A percentile compares a stretch with the other conserved stretches of the same genome.
Conservation (phyloP, 1,284 basidiomycete genomes). For the Peniophora sp. region DNA sequence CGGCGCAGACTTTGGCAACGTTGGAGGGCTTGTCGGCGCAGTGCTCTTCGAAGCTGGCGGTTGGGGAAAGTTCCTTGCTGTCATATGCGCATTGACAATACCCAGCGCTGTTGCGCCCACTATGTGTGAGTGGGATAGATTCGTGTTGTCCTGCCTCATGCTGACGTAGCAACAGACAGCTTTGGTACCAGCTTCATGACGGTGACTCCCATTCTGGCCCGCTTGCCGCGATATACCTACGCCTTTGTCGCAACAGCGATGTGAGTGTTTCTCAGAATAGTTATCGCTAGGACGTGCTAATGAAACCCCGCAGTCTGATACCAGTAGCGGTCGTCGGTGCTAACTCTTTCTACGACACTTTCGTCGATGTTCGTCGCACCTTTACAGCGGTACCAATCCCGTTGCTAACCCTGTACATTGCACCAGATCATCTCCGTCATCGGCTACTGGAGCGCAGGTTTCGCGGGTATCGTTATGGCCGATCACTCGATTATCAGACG, state of each 20-base stretch:
- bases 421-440: constrained; percentile 29
- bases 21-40: constrained; percentile 50
- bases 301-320: constrained; percentile 28
- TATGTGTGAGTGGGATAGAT: constrained; percentile 33
- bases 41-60: constrained; percentile 42
- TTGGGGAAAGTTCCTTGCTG: constrained; percentile 51
- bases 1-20: constrained; percentile 34
- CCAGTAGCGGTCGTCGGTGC: constrained; percentile 54
- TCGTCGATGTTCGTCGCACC: constrained; percentile 34
- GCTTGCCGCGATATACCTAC: constrained; percentile 67
- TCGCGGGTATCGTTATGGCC: constrained; percentile 41
- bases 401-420: constrained; percentile 5
- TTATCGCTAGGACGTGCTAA: too few relatives aligned
- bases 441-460: constrained; percentile 56
- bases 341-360: constrained; percentile 47
- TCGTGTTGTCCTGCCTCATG: too few relatives aligned
- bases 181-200: constrained; percentile 71
- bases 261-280: constrained; percentile 23
- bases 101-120: constrained; percentile 58
- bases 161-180: constrained; percentile 28
- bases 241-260: constrained; percentile 68
- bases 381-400: background rate
- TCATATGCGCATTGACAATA: constrained; percentile 38
- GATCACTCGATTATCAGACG: constrained; percentile 54
- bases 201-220: constrained; percentile 43